phyloP scores from a whole-genome alignment of 148 eudicot species.

The Talinum fruticosum region DNA sequence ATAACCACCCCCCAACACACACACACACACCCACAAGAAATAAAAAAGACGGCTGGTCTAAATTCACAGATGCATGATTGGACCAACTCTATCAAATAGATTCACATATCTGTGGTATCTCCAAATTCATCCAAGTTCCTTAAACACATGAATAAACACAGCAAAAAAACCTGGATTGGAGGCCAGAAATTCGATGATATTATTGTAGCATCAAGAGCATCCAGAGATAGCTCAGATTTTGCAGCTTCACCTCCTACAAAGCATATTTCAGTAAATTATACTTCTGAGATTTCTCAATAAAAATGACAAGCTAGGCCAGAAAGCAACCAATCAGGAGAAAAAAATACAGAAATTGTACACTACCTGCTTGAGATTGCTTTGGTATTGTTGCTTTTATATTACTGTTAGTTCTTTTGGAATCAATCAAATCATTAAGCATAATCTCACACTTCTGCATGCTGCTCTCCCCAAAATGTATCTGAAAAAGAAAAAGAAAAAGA shows the following conservation, averaged over 20 bases:
- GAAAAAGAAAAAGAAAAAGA: conserved; percentile 4
- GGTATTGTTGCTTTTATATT: conserved; percentile 86
- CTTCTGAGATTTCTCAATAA: neutral
- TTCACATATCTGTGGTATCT: neutral
- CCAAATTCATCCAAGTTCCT: neutral
- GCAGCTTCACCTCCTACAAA: conserved; percentile 39
- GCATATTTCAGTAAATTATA: conserved; percentile 14
- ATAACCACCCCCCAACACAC: neutral
- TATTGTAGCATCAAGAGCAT: conserved; percentile 74
- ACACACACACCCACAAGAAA: neutral
- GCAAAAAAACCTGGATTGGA: conserved; percentile 76
- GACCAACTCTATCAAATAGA: neutral
- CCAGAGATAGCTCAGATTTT: conserved; percentile 52
- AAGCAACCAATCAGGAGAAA: conserved; percentile 15
- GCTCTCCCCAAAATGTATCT: conserved; percentile 99
- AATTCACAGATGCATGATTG: neutral
- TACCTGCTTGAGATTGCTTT: conserved; percentile 62
- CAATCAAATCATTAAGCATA: conserved; percentile 97
- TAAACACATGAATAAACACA: neutral
- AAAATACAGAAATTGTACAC: neutral
- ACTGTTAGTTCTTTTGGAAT: conserved; percentile 81
- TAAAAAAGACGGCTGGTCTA: neutral
- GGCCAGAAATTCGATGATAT: conserved; percentile 99
- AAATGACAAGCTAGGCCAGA: neutral
- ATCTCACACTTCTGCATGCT: conserved; percentile 99